Evolutionary conservation across 257 asterid genomes (phyloP).

Genomic region (Solanum clarkiae): DNA sequence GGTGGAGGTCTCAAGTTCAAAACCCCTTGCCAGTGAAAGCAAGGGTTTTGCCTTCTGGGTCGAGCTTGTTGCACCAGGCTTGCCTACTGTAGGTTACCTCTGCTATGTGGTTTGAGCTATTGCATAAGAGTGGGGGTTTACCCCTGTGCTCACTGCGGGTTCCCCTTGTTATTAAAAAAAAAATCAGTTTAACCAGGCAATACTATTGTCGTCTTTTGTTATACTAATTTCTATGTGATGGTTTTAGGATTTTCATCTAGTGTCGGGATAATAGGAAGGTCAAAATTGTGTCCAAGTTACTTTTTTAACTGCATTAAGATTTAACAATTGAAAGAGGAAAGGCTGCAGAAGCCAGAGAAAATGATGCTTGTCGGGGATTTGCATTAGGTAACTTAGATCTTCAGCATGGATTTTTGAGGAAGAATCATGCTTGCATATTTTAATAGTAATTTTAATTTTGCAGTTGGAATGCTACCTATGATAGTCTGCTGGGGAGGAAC

Average conservation of each 20-base stretch:
- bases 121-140: too few species aligned
- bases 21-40: too few species aligned
- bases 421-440: background rate
- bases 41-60: too few species aligned
- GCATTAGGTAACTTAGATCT: background rate
- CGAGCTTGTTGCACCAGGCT: too few species aligned
- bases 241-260: background rate
- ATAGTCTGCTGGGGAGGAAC: constrained; percentile 69
- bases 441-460: constrained; percentile 29
- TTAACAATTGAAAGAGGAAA: background rate
- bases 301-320: background rate
- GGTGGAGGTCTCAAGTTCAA: too few species aligned
- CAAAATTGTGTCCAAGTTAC: background rate
- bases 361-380: background rate
- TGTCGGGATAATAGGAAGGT: background rate
- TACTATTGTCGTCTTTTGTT: background rate
- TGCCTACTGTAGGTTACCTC: too few species aligned
- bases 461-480: constrained; percentile 87
- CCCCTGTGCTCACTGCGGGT: too few species aligned
- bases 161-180: too few species aligned
- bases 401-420: background rate
- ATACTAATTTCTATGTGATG: background rate
- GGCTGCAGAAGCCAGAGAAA: background rate
- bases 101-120: too few species aligned
- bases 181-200: background rate